Evolutionary conservation across 176 grass and related monocot genomes (phyloP).

Genomic region (Tillandsia leiboldiana): DNA sequence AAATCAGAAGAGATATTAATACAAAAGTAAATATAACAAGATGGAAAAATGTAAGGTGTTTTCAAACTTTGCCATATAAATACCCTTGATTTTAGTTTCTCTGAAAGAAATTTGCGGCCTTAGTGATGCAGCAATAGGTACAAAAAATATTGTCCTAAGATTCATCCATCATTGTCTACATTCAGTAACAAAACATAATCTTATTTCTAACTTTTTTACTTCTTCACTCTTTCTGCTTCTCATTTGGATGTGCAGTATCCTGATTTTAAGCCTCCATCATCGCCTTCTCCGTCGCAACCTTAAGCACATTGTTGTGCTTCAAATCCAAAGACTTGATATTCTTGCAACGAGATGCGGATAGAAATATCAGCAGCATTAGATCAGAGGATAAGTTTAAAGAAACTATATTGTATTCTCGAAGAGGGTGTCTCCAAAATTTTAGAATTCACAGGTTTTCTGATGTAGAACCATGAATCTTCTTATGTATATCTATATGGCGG

Average conservation of each 20-base stretch:
- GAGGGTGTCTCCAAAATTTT: background rate
- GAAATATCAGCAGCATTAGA: background rate
- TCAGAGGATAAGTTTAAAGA: background rate
- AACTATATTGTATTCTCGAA: background rate
- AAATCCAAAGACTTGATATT: background rate
- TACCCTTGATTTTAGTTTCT: too few species aligned
- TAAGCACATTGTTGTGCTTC: conserved; percentile 16
- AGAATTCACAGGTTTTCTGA: background rate
- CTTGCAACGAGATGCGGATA: background rate
- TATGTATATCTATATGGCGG: too few species aligned
- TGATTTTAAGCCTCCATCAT: conserved; percentile 86
- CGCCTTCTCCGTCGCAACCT: conserved; percentile 61
- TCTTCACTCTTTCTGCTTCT: background rate
- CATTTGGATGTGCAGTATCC: conserved; percentile 53
- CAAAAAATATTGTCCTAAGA: background rate
- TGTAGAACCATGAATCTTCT: too few species aligned
- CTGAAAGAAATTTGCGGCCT: too few species aligned
- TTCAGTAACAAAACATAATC: conserved; percentile 12
- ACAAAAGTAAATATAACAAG: background rate
- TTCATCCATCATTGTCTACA: background rate
- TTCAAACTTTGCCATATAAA: background rate
- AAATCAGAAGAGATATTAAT: background rate
- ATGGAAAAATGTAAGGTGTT: background rate
- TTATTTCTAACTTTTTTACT: background rate
- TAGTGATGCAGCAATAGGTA: too few species aligned